Conservation (phyloP, 805 yeast species). For the Starmerella potacharoeniae region DNA sequence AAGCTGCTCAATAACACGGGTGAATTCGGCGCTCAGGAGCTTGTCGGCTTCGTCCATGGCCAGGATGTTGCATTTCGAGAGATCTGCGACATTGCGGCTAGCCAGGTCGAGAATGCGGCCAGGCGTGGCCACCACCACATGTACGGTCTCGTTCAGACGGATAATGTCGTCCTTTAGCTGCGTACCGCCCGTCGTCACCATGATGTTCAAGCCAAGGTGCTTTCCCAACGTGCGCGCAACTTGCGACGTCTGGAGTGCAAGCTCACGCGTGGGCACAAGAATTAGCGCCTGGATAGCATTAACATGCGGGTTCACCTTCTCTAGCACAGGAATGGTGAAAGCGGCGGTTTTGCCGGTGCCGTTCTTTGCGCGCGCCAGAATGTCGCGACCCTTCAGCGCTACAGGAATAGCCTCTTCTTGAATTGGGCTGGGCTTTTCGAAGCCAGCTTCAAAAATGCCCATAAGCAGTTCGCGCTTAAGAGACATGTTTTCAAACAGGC, state of each 20-base stretch:
- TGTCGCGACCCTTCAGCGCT: slow-evolving; percentile 89
- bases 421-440: slow-evolving; percentile 94
- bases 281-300: slow-evolving; percentile 84
- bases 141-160: slow-evolving; percentile 86
- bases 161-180: slow-evolving; percentile 85
- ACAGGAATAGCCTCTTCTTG: slow-evolving; percentile 96
- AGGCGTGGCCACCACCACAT: slow-evolving; percentile 92
- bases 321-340: slow-evolving; percentile 85
- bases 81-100: slow-evolving; percentile 73
- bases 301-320: slow-evolving; percentile 72
- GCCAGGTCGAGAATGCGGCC: slow-evolving; percentile 95
- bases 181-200: slow-evolving; percentile 99
- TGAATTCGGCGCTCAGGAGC: slow-evolving; percentile 84
- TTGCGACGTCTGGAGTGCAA: slow-evolving; percentile 94
- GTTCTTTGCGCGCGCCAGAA: slow-evolving; percentile 93
- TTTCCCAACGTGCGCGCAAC: slow-evolving; percentile 93
- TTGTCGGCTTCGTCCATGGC: slow-evolving; percentile 99
- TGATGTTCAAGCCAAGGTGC: slow-evolving; percentile 81
- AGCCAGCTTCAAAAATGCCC: slow-evolving; percentile 99
- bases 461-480: slow-evolving; percentile 85
- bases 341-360: slow-evolving; percentile 99
- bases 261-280: slow-evolving; percentile 93
- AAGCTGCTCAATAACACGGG: slow-evolving; percentile 75
- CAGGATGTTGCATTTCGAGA: slow-evolving; percentile 74
- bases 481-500: slow-evolving; percentile 81